Percentiles rank a stretch among this genome's conserved stretches.
Conservation (phyloP, 1,284 basidiomycete species). For the Malassezia sp. region DNA sequence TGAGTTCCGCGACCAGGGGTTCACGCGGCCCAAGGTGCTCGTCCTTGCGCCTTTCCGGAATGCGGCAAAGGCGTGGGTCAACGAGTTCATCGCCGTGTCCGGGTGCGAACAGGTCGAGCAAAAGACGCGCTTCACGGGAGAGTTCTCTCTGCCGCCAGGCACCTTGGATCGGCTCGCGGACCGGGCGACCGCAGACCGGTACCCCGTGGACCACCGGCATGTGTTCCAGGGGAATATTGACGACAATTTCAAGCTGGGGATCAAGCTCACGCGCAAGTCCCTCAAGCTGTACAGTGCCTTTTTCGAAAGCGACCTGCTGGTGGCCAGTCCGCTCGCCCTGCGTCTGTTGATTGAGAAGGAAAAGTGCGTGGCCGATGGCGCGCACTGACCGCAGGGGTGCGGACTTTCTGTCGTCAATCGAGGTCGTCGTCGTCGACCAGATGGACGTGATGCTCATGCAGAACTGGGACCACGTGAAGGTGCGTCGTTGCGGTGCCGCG, state of each 20-base stretch:
- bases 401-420: constrained; percentile 86
- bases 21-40: constrained; percentile 87
- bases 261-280: constrained; percentile 83
- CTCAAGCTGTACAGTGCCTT: constrained; percentile 78
- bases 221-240: constrained; percentile 95
- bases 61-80: constrained; percentile 64
- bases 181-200: constrained; percentile 53
- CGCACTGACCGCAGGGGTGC: constrained; percentile 61
- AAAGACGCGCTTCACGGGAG: constrained; percentile 63
- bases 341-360: constrained; percentile 89
- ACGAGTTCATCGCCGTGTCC: constrained; percentile 22
- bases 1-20: constrained; percentile 73
- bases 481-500: constrained; percentile 41
- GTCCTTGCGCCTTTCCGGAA: constrained; percentile 85
- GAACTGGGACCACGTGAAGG: constrained; percentile 96
- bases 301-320: constrained; percentile 78
- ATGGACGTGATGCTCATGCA: constrained; percentile 91
- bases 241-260: constrained; percentile 81
- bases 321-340: constrained; percentile 84
- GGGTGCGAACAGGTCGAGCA: constrained; percentile 51
- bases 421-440: constrained; percentile 84
- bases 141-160: constrained; percentile 71
- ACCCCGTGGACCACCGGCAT: constrained; percentile 78
- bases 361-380: constrained; percentile 18
- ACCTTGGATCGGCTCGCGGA: constrained; percentile 67